These are phyloP conservation scores for Mortierella sp. DNA, from an alignment of 371 early-diverging fungal genomes.

Conservation along the genomic window DNA sequence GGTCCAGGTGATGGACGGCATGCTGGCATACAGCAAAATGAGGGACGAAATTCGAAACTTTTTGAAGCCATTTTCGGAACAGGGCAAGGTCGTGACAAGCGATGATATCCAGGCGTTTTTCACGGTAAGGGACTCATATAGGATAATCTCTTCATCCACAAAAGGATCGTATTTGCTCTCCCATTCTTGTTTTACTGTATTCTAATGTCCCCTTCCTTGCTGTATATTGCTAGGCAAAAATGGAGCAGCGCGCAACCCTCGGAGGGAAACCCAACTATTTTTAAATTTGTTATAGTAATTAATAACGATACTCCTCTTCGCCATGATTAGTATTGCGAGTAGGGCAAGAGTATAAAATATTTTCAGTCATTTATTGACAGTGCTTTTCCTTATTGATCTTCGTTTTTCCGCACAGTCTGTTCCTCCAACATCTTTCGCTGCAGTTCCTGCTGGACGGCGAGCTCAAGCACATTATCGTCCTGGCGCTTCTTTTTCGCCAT, in stretches of 20 bases:
- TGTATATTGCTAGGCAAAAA: slow-evolving; percentile 24
- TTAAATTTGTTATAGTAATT: background rate
- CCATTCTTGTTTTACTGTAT: background rate
- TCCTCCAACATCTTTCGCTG: slow-evolving; percentile 48
- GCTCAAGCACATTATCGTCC: slow-evolving; percentile 48
- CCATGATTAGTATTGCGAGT: background rate
- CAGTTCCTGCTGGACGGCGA: slow-evolving; percentile 51
- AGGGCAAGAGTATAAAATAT: no score
- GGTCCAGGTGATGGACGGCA: slow-evolving; percentile 78
- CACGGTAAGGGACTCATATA: slow-evolving; percentile 48
- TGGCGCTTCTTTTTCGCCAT: slow-evolving; percentile 52
- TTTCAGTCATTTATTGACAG: background rate
- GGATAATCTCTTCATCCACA: background rate
- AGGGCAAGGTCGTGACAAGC: slow-evolving; percentile 78
- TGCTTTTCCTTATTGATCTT: background rate
- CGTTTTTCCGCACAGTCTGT: slow-evolving; percentile 38
- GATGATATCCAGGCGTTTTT: slow-evolving; percentile 82
- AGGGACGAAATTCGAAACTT: slow-evolving; percentile 74
- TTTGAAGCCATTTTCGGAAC: slow-evolving; percentile 74
- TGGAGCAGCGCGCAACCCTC: slow-evolving; percentile 30
- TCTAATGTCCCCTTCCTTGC: background rate
- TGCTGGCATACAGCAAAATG: slow-evolving; percentile 62
- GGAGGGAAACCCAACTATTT: slow-evolving; percentile 40
- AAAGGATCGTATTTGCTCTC: no score
- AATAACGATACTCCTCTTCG: no score